Percentiles rank a stretch among this genome's conserved stretches.
Evolutionary conservation across 495 filamentous ascomycete species (phyloP).

Genomic region (Lasiosphaeria ovina): DNA sequence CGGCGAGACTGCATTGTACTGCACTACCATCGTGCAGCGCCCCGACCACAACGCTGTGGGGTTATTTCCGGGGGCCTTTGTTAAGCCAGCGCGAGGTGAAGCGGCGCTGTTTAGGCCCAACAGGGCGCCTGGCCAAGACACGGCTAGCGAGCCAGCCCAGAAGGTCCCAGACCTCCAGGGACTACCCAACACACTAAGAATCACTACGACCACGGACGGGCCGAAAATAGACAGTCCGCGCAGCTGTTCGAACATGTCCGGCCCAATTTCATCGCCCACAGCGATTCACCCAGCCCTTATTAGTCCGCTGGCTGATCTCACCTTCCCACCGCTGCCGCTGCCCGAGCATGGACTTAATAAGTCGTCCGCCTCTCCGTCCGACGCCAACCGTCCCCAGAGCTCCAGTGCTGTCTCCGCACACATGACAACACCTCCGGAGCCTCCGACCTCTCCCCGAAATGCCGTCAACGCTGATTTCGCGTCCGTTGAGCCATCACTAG

Average conservation of each 20-base stretch:
- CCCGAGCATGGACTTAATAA: conserved; percentile 25
- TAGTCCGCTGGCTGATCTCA: conserved; percentile 23
- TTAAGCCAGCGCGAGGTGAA: background rate
- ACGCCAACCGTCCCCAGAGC: conserved; percentile 22
- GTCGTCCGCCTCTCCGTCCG: conserved; percentile 13
- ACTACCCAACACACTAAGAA: background rate
- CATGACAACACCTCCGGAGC: conserved; percentile 1
- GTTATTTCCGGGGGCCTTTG: background rate
- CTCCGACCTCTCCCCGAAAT: conserved; percentile 17
- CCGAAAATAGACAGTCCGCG: conserved; percentile 26
- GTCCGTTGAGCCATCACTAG: conserved; percentile 8
- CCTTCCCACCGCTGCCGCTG: conserved; percentile 14
- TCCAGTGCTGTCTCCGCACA: conserved; percentile 20
- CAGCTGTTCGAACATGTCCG: conserved; percentile 27
- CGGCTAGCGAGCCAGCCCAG: background rate
- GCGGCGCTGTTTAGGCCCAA: background rate
- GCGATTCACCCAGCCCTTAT: conserved; percentile 41
- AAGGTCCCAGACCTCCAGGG: too few species aligned
- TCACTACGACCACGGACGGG: background rate
- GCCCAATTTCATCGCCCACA: conserved; percentile 37
- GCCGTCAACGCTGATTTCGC: conserved; percentile 6
- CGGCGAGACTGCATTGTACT: background rate
- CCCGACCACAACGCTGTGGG: too few species aligned
- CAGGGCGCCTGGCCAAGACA: background rate
- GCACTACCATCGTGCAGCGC: too few species aligned